Conservation (phyloP, 176 grass and related monocot species). For the Musa beccarii region DNA sequence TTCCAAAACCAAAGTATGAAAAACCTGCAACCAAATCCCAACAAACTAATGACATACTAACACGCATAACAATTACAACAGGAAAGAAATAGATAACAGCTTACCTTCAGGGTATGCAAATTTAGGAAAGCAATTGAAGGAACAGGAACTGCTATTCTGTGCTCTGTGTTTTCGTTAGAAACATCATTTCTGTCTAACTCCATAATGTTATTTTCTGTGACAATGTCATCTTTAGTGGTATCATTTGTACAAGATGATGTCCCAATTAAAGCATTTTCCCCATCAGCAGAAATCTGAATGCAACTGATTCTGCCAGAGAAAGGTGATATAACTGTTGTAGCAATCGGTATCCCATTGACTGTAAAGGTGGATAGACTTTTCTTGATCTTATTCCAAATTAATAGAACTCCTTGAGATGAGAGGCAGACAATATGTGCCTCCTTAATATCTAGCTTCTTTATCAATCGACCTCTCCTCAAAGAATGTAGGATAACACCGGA, state of each 20-base stretch:
- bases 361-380: constrained; percentile 89
- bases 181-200: neutral
- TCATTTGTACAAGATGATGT: constrained; percentile 39
- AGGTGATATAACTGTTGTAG: constrained; percentile 50
- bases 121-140: constrained; percentile 91
- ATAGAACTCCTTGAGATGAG: constrained; percentile 81
- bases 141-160: constrained; percentile 42
- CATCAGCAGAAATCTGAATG: constrained; percentile 81
- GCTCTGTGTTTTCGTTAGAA: constrained; percentile 23
- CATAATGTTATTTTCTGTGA: constrained; percentile 23
- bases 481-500: constrained; percentile 89
- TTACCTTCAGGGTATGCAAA: constrained; percentile 88
- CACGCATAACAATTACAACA: constrained; percentile 11
- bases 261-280: constrained; percentile 71
- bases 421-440: constrained; percentile 57
- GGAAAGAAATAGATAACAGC: constrained; percentile 18
- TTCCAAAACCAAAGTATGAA: constrained; percentile 52
- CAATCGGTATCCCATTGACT: constrained; percentile 78
- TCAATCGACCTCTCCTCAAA: constrained; percentile 68
- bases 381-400: constrained; percentile 69
- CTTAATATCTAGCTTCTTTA: constrained; percentile 51
- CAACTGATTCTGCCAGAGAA: constrained; percentile 73
- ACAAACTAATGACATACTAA: neutral
- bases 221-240: constrained; percentile 31
- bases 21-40: constrained; percentile 35